Conservation (phyloP, 164 flowering plant species). For the Brasenia schreberi region DNA sequence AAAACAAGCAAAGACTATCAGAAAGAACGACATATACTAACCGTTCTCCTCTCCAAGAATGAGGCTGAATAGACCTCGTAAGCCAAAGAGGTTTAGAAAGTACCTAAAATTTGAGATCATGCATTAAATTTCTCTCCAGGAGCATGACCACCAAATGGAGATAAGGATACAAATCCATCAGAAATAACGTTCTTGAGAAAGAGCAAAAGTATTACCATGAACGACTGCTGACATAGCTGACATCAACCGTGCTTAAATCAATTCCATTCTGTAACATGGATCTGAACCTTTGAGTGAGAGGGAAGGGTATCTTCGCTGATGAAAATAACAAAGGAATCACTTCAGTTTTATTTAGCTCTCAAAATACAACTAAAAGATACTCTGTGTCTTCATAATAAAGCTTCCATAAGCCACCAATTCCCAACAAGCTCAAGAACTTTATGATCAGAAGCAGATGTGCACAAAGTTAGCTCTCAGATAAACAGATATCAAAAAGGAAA, state of each 20-base stretch:
- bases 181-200: constrained; percentile 4
- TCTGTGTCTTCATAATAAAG: no score
- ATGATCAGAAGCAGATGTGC: no score
- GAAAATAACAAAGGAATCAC: neutral
- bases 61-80: constrained; percentile 93
- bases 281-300: constrained; percentile 95
- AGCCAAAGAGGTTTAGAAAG: constrained; percentile 88
- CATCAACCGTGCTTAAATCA: constrained; percentile 96
- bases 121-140: neutral
- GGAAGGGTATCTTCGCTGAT: constrained; percentile 96
- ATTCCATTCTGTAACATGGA: constrained; percentile 97
- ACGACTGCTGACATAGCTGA: constrained; percentile 98
- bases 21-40: constrained; percentile 15
- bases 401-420: no score
- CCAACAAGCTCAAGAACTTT: no score
- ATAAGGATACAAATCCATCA: neutral
- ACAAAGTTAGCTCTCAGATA: no score
- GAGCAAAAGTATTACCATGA: constrained; percentile 54
- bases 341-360: neutral
- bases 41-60: constrained; percentile 98
- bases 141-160: constrained; percentile 1
- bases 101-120: constrained; percentile 44
- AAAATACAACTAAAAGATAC: neutral
- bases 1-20: neutral
- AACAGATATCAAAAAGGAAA: no score